Percentiles rank a stretch among this genome's conserved stretches.
phyloP scores from a whole-genome alignment of 169 alveolate genomes.

The Theileria equi region DNA sequence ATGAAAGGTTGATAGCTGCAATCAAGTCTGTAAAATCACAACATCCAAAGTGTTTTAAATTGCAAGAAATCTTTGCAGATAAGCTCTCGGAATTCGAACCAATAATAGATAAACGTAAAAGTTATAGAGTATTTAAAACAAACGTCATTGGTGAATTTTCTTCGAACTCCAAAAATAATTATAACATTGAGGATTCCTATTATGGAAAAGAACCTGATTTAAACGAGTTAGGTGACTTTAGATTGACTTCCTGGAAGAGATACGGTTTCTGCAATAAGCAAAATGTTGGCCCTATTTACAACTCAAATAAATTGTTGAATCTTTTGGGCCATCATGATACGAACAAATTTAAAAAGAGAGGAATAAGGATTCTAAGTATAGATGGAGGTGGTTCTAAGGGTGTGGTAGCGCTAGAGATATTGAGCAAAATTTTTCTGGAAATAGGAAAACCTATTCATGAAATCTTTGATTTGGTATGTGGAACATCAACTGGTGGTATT shows the following conservation, averaged over 20 bases:
- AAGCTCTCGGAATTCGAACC: constrained; percentile 11
- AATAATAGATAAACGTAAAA: constrained; percentile 25
- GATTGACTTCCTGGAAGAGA: constrained; percentile 38
- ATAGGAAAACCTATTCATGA: constrained; percentile 69
- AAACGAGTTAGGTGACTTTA: constrained; percentile 5
- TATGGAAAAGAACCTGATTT: background rate
- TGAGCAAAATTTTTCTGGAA: constrained; percentile 57
- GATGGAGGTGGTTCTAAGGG: constrained; percentile 88
- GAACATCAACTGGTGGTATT: constrained; percentile 84
- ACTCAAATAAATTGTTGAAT: constrained; percentile 53
- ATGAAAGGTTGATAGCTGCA: constrained; percentile 18
- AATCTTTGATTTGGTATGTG: constrained; percentile 81
- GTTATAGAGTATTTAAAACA: constrained; percentile 5
- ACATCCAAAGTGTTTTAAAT: background rate
- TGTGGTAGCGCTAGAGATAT: constrained; percentile 76
- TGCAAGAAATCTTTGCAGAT: constrained; percentile 17
- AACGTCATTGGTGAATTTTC: background rate
- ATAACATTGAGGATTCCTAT: background rate
- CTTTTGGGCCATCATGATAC: constrained; percentile 56
- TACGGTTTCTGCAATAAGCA: constrained; percentile 11
- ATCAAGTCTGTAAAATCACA: background rate
- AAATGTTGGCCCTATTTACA: constrained; percentile 31
- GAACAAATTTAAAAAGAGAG: constrained; percentile 19
- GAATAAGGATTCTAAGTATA: constrained; percentile 72
- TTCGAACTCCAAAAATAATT: background rate